phyloP scores from a whole-genome alignment of 2,329 filamentous ascomycete species.

The Cercospora sp. region DNA sequence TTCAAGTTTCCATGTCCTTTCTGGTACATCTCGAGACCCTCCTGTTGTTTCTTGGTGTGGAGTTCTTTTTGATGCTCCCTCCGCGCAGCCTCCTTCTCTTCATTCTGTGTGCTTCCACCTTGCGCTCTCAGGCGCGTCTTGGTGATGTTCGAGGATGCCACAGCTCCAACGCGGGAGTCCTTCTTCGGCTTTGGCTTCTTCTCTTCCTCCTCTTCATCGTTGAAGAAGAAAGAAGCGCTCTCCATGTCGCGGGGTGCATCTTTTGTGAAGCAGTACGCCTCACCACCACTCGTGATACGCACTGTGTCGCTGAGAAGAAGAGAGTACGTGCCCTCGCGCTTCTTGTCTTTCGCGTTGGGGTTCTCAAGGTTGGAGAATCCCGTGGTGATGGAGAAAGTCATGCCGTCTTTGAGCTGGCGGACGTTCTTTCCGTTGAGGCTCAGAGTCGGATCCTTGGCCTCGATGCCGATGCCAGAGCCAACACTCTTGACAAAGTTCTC shows the following conservation, averaged over 20 bases:
- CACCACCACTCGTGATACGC: conserved; percentile 69
- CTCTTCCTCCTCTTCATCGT: conserved; percentile 86
- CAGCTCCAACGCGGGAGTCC: conserved; percentile 76
- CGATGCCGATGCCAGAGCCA: conserved; percentile 88
- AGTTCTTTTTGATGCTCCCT: conserved; percentile 91
- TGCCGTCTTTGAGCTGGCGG: conserved; percentile 84
- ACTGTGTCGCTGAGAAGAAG: conserved; percentile 91
- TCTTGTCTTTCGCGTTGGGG: conserved; percentile 81
- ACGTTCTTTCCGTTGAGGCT: conserved; percentile 84
- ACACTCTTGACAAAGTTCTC: conserved; percentile 93
- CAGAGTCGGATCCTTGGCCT: conserved; percentile 81
- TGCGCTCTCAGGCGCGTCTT: conserved; percentile 90
- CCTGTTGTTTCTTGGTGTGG: conserved; percentile 82
- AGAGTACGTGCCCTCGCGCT: conserved; percentile 77
- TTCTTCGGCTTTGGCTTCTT: conserved; percentile 86
- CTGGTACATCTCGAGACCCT: conserved; percentile 81
- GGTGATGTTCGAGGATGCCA: conserved; percentile 93
- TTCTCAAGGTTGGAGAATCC: conserved; percentile 90
- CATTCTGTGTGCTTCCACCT: conserved; percentile 81
- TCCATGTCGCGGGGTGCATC: conserved; percentile 90
- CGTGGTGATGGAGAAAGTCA: conserved; percentile 90
- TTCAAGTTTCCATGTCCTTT: conserved; percentile 83
- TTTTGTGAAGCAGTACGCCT: conserved; percentile 86
- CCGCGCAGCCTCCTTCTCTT: conserved; percentile 83
- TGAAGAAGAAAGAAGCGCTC: conserved; percentile 97